These are phyloP conservation scores for Citrus trifoliata DNA, from an alignment of 345 rosid genomes.

Conservation along the genomic window DNA sequence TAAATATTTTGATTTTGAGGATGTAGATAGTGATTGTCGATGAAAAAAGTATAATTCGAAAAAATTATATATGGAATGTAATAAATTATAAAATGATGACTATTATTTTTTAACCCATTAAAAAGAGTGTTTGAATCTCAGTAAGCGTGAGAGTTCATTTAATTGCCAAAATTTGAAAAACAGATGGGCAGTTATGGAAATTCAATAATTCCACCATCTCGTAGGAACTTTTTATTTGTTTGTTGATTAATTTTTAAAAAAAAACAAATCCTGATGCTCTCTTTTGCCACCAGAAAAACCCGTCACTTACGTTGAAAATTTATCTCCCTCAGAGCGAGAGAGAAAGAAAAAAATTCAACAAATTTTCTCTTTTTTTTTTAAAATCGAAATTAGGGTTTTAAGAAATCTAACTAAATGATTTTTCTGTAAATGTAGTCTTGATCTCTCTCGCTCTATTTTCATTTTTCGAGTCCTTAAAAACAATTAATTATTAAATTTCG, in stretches of 20 bases:
- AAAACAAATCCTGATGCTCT: too few relatives aligned
- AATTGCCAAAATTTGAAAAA: too few relatives aligned
- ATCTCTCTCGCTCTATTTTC: not conserved
- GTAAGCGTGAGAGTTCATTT: too few relatives aligned
- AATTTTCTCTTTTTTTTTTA: not conserved
- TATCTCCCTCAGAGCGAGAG: not conserved
- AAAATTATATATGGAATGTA: too few relatives aligned
- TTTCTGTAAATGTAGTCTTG: not conserved
- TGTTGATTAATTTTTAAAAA: not conserved
- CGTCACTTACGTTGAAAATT: not conserved
- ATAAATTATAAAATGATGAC: too few relatives aligned
- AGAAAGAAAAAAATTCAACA: not conserved
- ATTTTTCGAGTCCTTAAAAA: not conserved
- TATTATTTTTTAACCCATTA: too few relatives aligned
- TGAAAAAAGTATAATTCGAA: too few relatives aligned
- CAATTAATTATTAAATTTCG: conserved; percentile 3
- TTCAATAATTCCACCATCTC: not conserved
- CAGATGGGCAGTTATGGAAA: not conserved
- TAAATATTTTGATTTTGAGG: too few relatives aligned
- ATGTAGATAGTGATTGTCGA: too few relatives aligned
- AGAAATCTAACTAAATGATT: not conserved
- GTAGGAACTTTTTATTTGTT: not conserved
- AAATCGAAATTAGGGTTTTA: not conserved
- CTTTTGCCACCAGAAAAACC: not conserved
- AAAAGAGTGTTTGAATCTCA: too few relatives aligned